Base-by-base conservation (phyloP, 768 basidiomycete genomes). In the Phaeotremella skinneri region DNA sequence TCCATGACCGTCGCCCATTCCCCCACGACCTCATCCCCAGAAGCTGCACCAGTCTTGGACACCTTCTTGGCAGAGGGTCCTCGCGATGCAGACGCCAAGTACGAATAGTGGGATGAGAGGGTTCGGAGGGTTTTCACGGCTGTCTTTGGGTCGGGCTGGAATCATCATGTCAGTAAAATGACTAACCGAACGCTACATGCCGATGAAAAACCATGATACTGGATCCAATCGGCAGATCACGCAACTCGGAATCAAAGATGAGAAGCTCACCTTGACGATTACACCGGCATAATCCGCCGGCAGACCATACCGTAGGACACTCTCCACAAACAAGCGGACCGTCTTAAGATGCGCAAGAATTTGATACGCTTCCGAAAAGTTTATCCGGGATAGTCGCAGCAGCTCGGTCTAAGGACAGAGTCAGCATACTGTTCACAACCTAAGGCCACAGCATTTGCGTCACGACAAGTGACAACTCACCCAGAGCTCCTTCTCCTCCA, bases 361-460 rank as follows among this genome's bases (percentile, higher is more conserved):
- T 75, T 98, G 90, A 79, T 92, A 91, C 4, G 92, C 86, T 79
- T 99, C 96, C 0, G 92, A 93, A 76, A 98, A 99, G 78, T 94
- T 97, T 52, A 90, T 96, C 55, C 96, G 83, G 34, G 93, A 86
- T 34, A 98, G 76, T 67, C 89, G 84, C 25, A 99, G 81, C 0
- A 99, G 83, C 66, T 99, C 94, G 26, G 91, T 89, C 93, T 98
- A 67, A n/a, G n/a, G 20, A 16, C 4, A 49, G 13, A 21, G 6
- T 58, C 29, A 64, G 63, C 48, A 31, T 31, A 2, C 31, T 16
- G 32, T 20, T 30, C 27, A 21, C 13, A 49, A 37, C 6, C 21
- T 32, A 7, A 50, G 6, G 17, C 4, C 5, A 25, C 25, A 25
- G 30, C 31, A 14, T 42, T 6, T 23, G 54, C 49, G n/a, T 52